Conservation (phyloP, 495 filamentous ascomycete species). For the Mytilinidion resinicola region DNA sequence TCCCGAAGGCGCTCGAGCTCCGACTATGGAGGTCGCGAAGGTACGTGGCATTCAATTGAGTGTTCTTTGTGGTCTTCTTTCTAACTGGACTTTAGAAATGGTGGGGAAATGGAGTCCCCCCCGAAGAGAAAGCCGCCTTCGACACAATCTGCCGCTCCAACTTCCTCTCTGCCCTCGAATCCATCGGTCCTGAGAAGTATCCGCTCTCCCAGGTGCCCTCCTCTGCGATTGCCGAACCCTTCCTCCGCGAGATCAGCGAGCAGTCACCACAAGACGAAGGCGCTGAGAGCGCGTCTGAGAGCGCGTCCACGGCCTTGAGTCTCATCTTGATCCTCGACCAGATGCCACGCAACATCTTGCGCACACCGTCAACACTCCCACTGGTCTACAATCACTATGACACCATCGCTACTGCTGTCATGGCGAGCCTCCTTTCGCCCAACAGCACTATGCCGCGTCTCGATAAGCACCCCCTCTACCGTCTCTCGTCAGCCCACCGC, state of each 20-base stretch:
- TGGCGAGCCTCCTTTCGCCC: neutral
- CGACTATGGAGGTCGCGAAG: slow-evolving; percentile 10
- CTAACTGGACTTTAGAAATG: neutral
- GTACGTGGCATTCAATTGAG: neutral
- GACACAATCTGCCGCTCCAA: slow-evolving; percentile 28
- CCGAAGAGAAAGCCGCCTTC: slow-evolving; percentile 30
- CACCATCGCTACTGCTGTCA: slow-evolving; percentile 32
- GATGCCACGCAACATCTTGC: slow-evolving; percentile 44
- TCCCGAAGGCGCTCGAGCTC: slow-evolving; percentile 5
- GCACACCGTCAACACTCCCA: slow-evolving; percentile 27
- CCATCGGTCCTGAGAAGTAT: slow-evolving; percentile 32
- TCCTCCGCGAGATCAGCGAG: slow-evolving; percentile 30
- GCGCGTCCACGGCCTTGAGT: slow-evolving; percentile 32
- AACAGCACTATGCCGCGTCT: slow-evolving; percentile 8
- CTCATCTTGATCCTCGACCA: slow-evolving; percentile 46
- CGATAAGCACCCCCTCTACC: slow-evolving; percentile 20
- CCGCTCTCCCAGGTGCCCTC: slow-evolving; percentile 24
- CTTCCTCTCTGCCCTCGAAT: slow-evolving; percentile 30
- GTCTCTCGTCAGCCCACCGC: slow-evolving; percentile 16
- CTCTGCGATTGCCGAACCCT: slow-evolving; percentile 30
- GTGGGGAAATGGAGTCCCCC: slow-evolving; percentile 29
- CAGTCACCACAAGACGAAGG: slow-evolving; percentile 14
- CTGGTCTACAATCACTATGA: slow-evolving; percentile 45
- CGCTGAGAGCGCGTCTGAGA: neutral
- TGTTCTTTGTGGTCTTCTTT: too few relatives aligned